A percentile compares a stretch with the other conserved stretches of the same genome.
Evolutionary conservation across 139 green algal species (phyloP).

Genomic region (Deuterostichococcus epilithicus): DNA sequence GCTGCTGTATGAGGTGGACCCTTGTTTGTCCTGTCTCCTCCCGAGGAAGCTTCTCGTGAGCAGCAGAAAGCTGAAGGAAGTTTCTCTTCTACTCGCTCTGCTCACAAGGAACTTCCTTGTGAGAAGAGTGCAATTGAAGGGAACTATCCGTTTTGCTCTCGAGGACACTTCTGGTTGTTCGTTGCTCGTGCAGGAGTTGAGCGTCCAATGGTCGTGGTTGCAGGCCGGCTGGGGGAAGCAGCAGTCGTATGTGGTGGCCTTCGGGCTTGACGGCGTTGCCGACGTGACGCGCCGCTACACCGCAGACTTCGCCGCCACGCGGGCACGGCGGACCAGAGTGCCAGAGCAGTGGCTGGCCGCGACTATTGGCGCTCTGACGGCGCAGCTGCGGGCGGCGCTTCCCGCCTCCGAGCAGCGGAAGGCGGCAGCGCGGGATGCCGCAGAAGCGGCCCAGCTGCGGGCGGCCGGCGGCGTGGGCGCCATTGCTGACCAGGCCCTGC

Average conservation of each 20-base stretch:
- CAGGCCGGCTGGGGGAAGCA: constrained; percentile 79
- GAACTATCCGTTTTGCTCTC: too few relatives aligned
- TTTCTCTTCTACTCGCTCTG: too few relatives aligned
- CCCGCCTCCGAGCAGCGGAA: neutral
- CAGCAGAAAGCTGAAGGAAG: too few relatives aligned
- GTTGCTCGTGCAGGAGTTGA: neutral
- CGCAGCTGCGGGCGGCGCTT: constrained; percentile 13
- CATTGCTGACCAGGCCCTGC: constrained; percentile 8
- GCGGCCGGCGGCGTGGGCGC: neutral
- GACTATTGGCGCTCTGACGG: neutral
- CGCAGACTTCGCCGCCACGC: constrained; percentile 23
- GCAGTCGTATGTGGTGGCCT: constrained; percentile 67
- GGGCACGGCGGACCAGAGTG: constrained; percentile 17
- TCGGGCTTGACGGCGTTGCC: constrained; percentile 33
- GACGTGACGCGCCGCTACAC: constrained; percentile 76
- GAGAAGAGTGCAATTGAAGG: too few relatives aligned
- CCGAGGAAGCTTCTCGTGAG: too few relatives aligned
- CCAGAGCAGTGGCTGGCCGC: neutral
- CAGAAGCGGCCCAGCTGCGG: constrained; percentile 1
- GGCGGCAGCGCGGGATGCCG: constrained; percentile 3
- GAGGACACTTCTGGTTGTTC: too few relatives aligned
- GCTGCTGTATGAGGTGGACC: constrained; percentile 60
- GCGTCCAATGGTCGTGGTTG: too few relatives aligned
- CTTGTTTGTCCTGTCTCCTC: too few relatives aligned
- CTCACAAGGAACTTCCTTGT: too few relatives aligned